Evolutionary conservation across 495 filamentous ascomycete genomes (phyloP), one percentile per base, ranked within the genome.

Genomic region (Hypoxylon intermedium): DNA sequence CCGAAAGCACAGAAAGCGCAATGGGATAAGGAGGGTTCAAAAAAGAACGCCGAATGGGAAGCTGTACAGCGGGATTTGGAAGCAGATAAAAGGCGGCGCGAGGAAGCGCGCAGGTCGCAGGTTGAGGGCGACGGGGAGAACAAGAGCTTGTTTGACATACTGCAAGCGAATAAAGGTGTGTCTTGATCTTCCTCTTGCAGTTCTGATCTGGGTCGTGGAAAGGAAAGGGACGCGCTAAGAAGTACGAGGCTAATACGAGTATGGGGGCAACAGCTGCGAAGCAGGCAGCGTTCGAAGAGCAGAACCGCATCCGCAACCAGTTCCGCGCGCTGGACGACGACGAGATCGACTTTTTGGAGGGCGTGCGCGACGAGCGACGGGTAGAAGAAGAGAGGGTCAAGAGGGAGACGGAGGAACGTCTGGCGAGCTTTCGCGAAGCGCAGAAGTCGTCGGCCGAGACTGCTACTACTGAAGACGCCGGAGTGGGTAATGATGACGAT

Each of bases 251-350:
- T 37, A 13, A 15, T n/a, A n/a, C n/a, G n/a, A n/a, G n/a, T n/a
- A n/a, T n/a, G 12, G 12, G 24, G 9, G n/a, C 34, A 13, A 15
- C 40, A 94, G 92, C 89, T 70, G 91, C 91, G 61, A 98, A 98
- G 74, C 92, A 98, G 76, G 93, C 96, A 67, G 92, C 91, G 45
- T 96, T 97, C 73, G 93, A 97, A 73, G 95, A 98, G 74, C 87
- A 89, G 61, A 84, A 84, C 53, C 84, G 87, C 56, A 73, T 98
- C 40, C 89, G 89, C 73, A 97, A 98, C 71, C 94, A 98, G 77
- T 98, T 97, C 77, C 88, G 92, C 49, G 83, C 91, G 6, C 83
- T 98, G 31, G 92, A 98, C 67, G 91, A 96, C 58, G 93, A 95
- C 67, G 94, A 98, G 75, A 83, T 94, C 57, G 93, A 96, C 2